phyloP scores from a whole-genome alignment of 1,284 basidiomycete species.

The Boletus sp. region DNA sequence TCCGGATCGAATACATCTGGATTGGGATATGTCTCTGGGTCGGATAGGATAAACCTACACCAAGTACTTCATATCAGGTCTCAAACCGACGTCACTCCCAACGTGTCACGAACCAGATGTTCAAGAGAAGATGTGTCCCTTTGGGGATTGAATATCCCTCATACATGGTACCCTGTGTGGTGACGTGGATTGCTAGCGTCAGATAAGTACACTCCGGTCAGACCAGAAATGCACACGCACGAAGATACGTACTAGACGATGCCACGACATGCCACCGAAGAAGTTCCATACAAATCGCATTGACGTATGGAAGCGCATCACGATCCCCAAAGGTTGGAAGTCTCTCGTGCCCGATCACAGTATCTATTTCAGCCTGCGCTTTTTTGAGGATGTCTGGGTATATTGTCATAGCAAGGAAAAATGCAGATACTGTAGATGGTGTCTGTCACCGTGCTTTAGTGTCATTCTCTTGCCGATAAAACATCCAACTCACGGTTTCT shows the following conservation, averaged over 20 bases:
- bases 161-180: slow-evolving; percentile 36
- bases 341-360: too few relatives aligned
- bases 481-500: slow-evolving; percentile 10
- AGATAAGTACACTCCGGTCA: slow-evolving; percentile 16
- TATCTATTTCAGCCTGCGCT: too few relatives aligned
- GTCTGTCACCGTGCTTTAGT: background rate
- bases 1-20: slow-evolving; percentile 18
- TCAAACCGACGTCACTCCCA: too few relatives aligned
- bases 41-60: slow-evolving; percentile 14
- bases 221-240: background rate
- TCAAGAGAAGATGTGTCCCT: slow-evolving; percentile 25
- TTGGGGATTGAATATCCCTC: slow-evolving; percentile 41
- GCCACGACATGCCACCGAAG: too few relatives aligned
- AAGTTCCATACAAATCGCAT: too few relatives aligned
- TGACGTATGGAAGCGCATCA: too few relatives aligned
- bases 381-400: too few relatives aligned
- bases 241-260: slow-evolving; percentile 9
- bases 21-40: slow-evolving; percentile 7
- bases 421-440: too few relatives aligned
- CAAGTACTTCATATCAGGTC: background rate
- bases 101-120: slow-evolving; percentile 16
- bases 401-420: too few relatives aligned
- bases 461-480: slow-evolving; percentile 11
- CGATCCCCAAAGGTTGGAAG: too few relatives aligned
- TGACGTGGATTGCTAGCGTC: slow-evolving; percentile 33